Evolutionary conservation across 805 yeast species (phyloP).

Genomic region (Scheffersomyces stipitis): DNA sequence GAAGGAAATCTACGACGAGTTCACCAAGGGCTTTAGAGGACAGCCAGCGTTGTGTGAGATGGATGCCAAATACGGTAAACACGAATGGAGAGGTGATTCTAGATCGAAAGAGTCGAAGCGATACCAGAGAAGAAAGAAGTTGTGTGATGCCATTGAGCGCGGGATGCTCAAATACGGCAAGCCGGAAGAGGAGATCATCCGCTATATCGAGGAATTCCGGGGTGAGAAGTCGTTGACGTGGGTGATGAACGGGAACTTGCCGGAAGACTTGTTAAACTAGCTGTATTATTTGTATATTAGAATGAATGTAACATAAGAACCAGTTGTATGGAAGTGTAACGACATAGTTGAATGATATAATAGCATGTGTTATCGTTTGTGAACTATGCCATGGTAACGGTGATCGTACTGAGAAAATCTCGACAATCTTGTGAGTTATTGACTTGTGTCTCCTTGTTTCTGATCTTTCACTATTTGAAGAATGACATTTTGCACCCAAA

Average conservation of each 20-base stretch:
- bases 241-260: constrained; percentile 49
- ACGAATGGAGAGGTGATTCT: constrained; percentile 47
- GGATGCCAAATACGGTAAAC: constrained; percentile 44
- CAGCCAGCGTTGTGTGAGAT: constrained; percentile 43
- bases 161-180: constrained; percentile 42
- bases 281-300: no score
- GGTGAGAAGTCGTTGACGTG: constrained; percentile 45
- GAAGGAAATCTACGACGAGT: constrained; percentile 45
- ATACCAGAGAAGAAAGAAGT: constrained; percentile 42
- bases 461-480: no score
- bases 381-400: no score
- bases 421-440: no score
- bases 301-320: no score
- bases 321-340: no score
- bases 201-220: constrained; percentile 41
- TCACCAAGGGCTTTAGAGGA: constrained; percentile 44
- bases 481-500: no score
- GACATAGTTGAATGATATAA: no score
- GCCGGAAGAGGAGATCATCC: constrained; percentile 39
- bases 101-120: constrained; percentile 45
- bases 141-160: constrained; percentile 43
- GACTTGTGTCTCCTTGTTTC: no score
- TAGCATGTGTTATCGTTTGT: no score
- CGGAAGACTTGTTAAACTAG: constrained; percentile 24
- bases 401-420: no score